Conservation (phyloP, 192 early-diverging fungal species). For the Thamnidium elegans region DNA sequence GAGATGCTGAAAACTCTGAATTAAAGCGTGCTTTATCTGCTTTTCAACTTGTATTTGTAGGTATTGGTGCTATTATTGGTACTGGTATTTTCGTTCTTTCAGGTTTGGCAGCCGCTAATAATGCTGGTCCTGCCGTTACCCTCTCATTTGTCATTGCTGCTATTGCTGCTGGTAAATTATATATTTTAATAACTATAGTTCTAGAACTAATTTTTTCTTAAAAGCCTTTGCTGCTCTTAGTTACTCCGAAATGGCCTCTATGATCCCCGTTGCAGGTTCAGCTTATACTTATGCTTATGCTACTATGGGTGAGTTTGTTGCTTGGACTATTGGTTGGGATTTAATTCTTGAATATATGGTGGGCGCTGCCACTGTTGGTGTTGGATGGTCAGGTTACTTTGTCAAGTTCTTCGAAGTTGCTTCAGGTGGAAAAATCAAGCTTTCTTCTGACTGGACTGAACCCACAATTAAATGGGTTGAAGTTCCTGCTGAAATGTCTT, state of each 20-base stretch:
- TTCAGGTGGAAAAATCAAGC: slow-evolving; percentile 38
- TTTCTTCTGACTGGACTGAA: slow-evolving; percentile 57
- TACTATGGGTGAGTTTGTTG: slow-evolving; percentile 81
- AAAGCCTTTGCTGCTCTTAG: slow-evolving; percentile 67
- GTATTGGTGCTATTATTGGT: slow-evolving; percentile 37
- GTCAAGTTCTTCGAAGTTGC: slow-evolving; percentile 64
- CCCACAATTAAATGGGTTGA: slow-evolving; percentile 73
- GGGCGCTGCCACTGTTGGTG: slow-evolving; percentile 76
- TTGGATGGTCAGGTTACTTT: slow-evolving; percentile 84
- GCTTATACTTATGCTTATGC: slow-evolving; percentile 87
- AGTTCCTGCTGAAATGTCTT: slow-evolving; percentile 29
- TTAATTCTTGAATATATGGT: slow-evolving; percentile 87
- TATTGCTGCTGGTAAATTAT: slow-evolving; percentile 50
- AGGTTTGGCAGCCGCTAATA: slow-evolving; percentile 66
- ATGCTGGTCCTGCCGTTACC: slow-evolving; percentile 82
- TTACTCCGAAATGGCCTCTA: slow-evolving; percentile 84
- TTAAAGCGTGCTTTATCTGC: slow-evolving; percentile 20
- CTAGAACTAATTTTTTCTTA: background rate
- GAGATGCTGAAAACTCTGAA: slow-evolving; percentile 21
- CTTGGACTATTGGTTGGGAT: slow-evolving; percentile 93
- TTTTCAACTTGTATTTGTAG: slow-evolving; percentile 28
- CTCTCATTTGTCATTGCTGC: slow-evolving; percentile 81
- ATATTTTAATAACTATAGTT: background rate
- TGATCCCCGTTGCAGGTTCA: slow-evolving; percentile 84
- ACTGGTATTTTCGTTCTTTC: slow-evolving; percentile 40